These are phyloP conservation scores for Ascochyta clinopodiicola DNA, from an alignment of 2,329 filamentous ascomycete genomes.

Conservation along the genomic window DNA sequence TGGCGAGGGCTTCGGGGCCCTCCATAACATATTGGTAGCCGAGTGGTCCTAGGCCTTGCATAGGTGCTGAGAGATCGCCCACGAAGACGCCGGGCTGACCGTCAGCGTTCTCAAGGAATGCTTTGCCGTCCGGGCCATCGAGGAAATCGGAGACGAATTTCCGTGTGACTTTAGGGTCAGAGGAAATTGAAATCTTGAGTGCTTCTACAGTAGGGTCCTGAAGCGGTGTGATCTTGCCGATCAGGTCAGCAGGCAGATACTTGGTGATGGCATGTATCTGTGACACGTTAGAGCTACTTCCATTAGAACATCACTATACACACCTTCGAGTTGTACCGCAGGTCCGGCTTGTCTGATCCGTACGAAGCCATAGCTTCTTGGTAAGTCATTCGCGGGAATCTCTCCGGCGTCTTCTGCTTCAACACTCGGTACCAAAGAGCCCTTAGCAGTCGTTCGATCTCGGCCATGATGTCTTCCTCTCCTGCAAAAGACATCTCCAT, in stretches of 20 bases:
- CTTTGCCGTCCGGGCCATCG: slow-evolving; percentile 64
- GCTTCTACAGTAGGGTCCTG: slow-evolving; percentile 75
- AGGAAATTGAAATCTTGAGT: slow-evolving; percentile 69
- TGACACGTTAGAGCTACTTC: slow-evolving; percentile 27
- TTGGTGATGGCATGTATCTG: slow-evolving; percentile 72
- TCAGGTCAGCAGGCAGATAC: slow-evolving; percentile 67
- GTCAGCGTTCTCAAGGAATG: slow-evolving; percentile 71
- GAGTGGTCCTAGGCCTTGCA: slow-evolving; percentile 77
- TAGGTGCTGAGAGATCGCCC: slow-evolving; percentile 74
- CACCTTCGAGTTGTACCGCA: slow-evolving; percentile 74
- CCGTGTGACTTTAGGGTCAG: slow-evolving; percentile 61
- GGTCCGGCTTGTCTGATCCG: slow-evolving; percentile 91
- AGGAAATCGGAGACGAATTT: slow-evolving; percentile 74
- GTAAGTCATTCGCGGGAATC: slow-evolving; percentile 72
- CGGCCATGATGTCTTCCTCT: slow-evolving; percentile 72
- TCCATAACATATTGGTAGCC: slow-evolving; percentile 73
- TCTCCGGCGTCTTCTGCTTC: slow-evolving; percentile 49
- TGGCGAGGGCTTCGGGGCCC: slow-evolving; percentile 59
- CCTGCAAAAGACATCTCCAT: slow-evolving; percentile 89
- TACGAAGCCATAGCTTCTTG: slow-evolving; percentile 78
- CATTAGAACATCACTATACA: not conserved
- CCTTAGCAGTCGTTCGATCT: slow-evolving; percentile 61
- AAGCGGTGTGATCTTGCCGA: slow-evolving; percentile 76
- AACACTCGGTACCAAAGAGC: slow-evolving; percentile 62
- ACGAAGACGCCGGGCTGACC: slow-evolving; percentile 84